phyloP scores from a whole-genome alignment of 345 rosid genomes.

The Rhizophora mangle region DNA sequence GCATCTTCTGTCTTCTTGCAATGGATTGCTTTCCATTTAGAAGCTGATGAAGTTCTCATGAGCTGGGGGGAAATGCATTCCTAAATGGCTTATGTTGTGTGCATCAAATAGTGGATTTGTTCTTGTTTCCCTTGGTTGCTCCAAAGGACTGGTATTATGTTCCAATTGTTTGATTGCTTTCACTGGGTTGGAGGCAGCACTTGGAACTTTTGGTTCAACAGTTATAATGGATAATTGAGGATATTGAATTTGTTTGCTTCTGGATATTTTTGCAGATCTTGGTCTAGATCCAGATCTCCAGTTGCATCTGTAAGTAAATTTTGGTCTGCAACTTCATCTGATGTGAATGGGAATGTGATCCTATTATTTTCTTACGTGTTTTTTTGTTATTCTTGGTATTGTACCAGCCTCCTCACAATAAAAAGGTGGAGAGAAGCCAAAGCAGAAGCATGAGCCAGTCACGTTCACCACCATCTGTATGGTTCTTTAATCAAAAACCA shows the following conservation, averaged over 20 bases:
- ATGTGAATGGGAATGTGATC: neutral
- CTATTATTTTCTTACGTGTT: neutral
- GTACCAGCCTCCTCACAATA: constrained; percentile 32
- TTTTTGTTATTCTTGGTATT: neutral
- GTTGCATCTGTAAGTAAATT: constrained; percentile 51
- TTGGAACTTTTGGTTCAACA: constrained; percentile 23
- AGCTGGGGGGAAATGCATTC: constrained; percentile 18
- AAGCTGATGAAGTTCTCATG: constrained; percentile 13
- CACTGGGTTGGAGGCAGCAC: constrained; percentile 21
- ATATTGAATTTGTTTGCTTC: constrained; percentile 25
- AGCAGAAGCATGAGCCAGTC: constrained; percentile 27
- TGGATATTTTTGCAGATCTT: constrained; percentile 58
- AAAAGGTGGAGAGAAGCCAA: constrained; percentile 22
- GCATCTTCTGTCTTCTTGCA: neutral
- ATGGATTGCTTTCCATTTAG: constrained; percentile 4
- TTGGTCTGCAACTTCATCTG: neutral
- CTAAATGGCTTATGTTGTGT: constrained; percentile 7
- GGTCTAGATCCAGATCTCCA: constrained; percentile 59
- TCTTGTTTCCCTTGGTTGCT: constrained; percentile 14
- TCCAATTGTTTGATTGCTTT: constrained; percentile 21
- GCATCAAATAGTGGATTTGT: constrained; percentile 11
- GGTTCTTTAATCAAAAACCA: neutral
- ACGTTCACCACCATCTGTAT: constrained; percentile 35
- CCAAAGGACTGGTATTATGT: constrained; percentile 19
- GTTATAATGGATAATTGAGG: constrained; percentile 21